Evolutionary conservation across 2,329 filamentous ascomycete species (phyloP).

Genomic region (Colletotrichum australisinense): DNA sequence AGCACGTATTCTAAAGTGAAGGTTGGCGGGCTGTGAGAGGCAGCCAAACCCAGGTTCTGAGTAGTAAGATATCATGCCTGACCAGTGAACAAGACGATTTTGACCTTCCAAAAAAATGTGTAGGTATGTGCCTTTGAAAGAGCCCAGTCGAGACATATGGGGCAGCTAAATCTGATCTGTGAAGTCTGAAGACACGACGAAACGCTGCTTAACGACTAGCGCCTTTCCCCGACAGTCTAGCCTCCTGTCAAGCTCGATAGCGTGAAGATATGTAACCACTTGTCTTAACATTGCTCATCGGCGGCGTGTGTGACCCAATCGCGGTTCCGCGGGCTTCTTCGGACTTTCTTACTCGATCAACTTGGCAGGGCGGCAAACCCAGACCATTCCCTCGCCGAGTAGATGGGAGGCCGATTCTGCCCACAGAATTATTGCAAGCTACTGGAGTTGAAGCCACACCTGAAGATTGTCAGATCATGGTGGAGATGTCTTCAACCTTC

Average conservation of each 20-base stretch:
- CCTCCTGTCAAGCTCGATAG: slow-evolving; percentile 11
- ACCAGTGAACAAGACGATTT: not conserved
- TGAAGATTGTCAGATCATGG: not conserved
- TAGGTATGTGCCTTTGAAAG: not conserved
- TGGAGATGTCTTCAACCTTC: not conserved
- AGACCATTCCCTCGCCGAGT: not conserved
- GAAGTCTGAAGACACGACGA: not conserved
- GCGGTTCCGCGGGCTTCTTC: not conserved
- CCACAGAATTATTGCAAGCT: too few species aligned
- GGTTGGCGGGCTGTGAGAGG: not conserved
- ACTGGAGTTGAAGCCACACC: not conserved
- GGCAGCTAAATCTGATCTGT: not conserved
- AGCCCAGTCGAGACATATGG: not conserved
- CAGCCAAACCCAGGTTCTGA: not conserved
- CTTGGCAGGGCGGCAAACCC: slow-evolving; percentile 2
- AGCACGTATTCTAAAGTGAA: not conserved
- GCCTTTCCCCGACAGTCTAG: not conserved
- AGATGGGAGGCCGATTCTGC: not conserved
- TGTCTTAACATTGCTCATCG: slow-evolving; percentile 1
- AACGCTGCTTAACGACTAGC: not conserved
- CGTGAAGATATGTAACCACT: not conserved
- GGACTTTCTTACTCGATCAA: too few species aligned
- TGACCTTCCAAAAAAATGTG: not conserved
- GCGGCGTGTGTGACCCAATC: not conserved
- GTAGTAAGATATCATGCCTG: not conserved